These are phyloP conservation scores for Patellifolia procumbens DNA, from an alignment of 179 eudicot species.

Conservation along the genomic window DNA sequence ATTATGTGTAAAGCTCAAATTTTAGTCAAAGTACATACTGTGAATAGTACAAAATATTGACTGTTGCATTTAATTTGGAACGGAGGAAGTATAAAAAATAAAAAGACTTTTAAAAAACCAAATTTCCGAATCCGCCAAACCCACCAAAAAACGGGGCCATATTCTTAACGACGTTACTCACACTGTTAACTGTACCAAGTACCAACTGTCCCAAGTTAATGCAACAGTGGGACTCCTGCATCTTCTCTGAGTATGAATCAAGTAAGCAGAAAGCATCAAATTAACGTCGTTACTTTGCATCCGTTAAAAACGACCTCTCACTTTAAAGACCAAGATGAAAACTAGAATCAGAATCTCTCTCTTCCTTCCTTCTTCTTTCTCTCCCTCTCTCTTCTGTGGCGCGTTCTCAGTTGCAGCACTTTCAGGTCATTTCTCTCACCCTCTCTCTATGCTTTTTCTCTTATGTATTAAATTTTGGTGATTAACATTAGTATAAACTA, in stretches of 20 bases:
- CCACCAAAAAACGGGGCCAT: constrained; percentile 1
- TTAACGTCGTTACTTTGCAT: constrained; percentile 22
- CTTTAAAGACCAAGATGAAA: constrained; percentile 9
- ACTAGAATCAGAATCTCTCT: constrained; percentile 43
- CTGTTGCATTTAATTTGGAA: too few relatives aligned
- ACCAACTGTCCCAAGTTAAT: neutral
- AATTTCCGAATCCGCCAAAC: constrained; percentile 20
- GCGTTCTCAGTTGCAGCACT: constrained; percentile 18
- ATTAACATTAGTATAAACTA: neutral
- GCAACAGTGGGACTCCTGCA: neutral
- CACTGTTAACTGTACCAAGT: neutral
- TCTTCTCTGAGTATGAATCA: neutral
- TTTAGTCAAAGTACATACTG: too few relatives aligned
- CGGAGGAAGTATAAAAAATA: too few relatives aligned
- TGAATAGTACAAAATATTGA: too few relatives aligned
- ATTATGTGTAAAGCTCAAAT: too few relatives aligned
- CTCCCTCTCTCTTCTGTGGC: constrained; percentile 27
- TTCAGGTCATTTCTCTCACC: constrained; percentile 30
- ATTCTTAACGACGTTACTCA: constrained; percentile 25
- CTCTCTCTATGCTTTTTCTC: neutral
- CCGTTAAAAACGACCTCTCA: constrained; percentile 34
- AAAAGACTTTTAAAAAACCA: neutral
- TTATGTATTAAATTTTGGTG: too few relatives aligned
- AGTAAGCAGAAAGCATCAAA: constrained; percentile 1
- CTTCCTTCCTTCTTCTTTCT: constrained; percentile 11